Base-by-base conservation (phyloP, 805 yeast genomes). In the Candida sphagnicola region DNA sequence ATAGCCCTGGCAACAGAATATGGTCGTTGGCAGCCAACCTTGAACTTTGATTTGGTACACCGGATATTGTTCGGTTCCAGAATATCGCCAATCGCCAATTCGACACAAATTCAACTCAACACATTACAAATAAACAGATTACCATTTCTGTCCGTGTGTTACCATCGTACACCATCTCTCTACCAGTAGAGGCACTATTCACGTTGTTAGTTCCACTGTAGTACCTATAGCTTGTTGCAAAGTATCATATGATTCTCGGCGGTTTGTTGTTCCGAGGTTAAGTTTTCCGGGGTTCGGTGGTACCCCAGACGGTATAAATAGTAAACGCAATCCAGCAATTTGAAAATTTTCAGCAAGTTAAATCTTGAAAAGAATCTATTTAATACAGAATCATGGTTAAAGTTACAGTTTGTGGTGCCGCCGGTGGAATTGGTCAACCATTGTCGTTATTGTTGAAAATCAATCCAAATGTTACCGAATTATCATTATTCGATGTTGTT, bases 351-450 rank as follows among this genome's bases (percentile, higher is more conserved):
- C 15, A 28, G 13, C n/a, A 8, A 28, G 13, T 12, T 10, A 28
- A 28, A n/a, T n/a, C n/a, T n/a, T n/a, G n/a, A n/a, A n/a, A n/a
- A n/a, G n/a, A n/a, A n/a, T n/a, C n/a, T n/a, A 21, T 6, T 21
- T 21, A 21, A 21, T 21, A 21, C 10, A 6, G 16, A 11, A 42
- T 35, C 31, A 68, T 68, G 74, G 73, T 68, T 40, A 88, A 87
- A 72, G 95, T 86, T 38, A 76, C 95, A 40, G 89, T 88, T 43
- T 73, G 82, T 38, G 96, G 96, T 48, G 96, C 96, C 42, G 89
- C 91, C 39, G 95, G 95, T 53, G 96, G 96, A 44, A 88, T 88
- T 57, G 96, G 96, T 40, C 96, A 89, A 72, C 95, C 96, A 31
- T 73, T 88, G 45, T 86, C 95, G 11, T 77, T 89, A 39, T 73